Base-by-base conservation (phyloP, 2,329 filamentous ascomycete species). In the Trichoderma guizhouense region DNA sequence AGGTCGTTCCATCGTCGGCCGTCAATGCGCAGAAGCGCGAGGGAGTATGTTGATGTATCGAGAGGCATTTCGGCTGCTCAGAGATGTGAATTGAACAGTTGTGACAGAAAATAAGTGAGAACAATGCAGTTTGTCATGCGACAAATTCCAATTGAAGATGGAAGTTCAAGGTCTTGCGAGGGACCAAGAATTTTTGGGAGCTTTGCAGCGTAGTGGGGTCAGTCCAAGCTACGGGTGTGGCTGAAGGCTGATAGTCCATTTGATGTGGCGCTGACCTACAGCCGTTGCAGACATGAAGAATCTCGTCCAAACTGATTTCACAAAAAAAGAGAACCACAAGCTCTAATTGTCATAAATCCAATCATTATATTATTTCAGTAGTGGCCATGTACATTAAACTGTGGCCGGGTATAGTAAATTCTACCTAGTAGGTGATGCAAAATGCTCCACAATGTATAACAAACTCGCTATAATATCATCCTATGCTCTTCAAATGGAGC, bases 1-100 rank as follows among this genome's bases (percentile, higher is more conserved):
- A 99, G 89, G 82, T 99, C 96, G 84, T 99, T 98, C 96, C 96
- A 99, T 77, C 96, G 91, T 73, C 96, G 91, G 73, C 93, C 92
- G 79, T 92, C 95, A 75, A 93, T 90, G 79, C 92, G 92, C 74
- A 95, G 87, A 69, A 96, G 92, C 74, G 94, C 94, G 74, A 98
- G 89, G 64, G 90, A 90, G 86, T 98, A 98, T 66, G 93, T 94
- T 14, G 93, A 95, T 8, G 94, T 97, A 83, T 98, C 95, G 81
- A 98, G 93, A 72, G 95, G 95, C 95, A 98, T 98, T 76, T 30
- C 4, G 21, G 18, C 5, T 12, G 36, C 26, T 61, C 24, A 3
- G 6, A 3, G 15, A 28, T 71, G 30, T 12, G 43, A 39, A 62
- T 61, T 63, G 55, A 28, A 15, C 18, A 43, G 28, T 3, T 30